A percentile compares a stretch with the other conserved stretches of the same genome.
phyloP scores from a whole-genome alignment of 2,329 filamentous ascomycete genomes.

The Diaporthe citri region DNA sequence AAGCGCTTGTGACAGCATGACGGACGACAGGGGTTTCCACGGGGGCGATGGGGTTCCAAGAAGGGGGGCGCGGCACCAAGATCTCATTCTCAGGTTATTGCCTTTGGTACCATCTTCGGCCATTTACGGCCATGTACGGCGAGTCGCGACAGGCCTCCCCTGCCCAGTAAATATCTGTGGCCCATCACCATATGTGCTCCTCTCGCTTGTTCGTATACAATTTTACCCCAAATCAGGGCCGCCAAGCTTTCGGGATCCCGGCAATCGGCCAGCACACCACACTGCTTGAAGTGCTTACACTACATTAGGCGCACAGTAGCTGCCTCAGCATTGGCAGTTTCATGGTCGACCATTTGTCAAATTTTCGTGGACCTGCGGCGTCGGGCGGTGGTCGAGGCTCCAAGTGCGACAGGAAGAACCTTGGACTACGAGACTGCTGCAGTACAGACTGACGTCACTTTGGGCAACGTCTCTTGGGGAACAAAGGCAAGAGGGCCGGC shows the following conservation, averaged over 20 bases:
- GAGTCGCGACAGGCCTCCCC: slow-evolving; percentile 7
- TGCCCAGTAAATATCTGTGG: slow-evolving; percentile 5
- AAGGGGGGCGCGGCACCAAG: slow-evolving; percentile 16
- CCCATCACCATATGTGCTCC: slow-evolving; percentile 29
- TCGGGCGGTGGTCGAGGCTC: background rate
- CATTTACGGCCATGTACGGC: background rate
- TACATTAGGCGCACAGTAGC: background rate
- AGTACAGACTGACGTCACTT: background rate
- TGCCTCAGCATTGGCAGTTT: background rate
- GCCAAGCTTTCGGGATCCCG: slow-evolving; percentile 10
- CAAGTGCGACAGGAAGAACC: slow-evolving; percentile 22
- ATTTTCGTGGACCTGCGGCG: background rate
- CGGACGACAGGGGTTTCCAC: background rate
- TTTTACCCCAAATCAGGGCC: slow-evolving; percentile 8
- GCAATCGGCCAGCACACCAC: slow-evolving; percentile 2
- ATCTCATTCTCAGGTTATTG: slow-evolving; percentile 15
- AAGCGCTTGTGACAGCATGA: slow-evolving; percentile 29
- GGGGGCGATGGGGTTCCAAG: background rate
- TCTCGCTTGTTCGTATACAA: slow-evolving; percentile 35
- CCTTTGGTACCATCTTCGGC: background rate
- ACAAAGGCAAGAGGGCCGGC: background rate
- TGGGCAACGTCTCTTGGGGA: background rate
- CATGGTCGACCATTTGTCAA: slow-evolving; percentile 13
- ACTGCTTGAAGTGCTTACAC: background rate
- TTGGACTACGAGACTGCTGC: background rate